Conservation (phyloP, 1,284 basidiomycete genomes). For the Cutaneotrichosporon dermatis region DNA sequence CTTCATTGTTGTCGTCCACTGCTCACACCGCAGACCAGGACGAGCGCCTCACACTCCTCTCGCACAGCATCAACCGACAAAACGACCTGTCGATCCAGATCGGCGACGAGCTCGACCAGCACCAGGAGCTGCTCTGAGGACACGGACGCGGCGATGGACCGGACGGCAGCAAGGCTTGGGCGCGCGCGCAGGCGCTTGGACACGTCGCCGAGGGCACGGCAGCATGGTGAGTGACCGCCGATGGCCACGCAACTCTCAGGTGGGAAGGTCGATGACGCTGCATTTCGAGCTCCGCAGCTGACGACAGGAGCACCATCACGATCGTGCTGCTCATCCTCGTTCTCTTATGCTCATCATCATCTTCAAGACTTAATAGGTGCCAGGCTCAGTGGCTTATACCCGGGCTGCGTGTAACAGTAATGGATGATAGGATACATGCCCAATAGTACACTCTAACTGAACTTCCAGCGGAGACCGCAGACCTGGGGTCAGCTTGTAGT, state of each 20-base stretch:
- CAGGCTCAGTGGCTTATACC: too few relatives aligned
- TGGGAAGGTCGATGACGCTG: too few relatives aligned
- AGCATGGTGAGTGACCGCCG: slow-evolving; percentile 60
- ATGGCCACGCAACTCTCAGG: too few relatives aligned
- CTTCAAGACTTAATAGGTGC: slow-evolving; percentile 63
- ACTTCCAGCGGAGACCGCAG: slow-evolving; percentile 50
- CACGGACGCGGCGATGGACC: slow-evolving; percentile 69
- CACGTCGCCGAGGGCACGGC: slow-evolving; percentile 66
- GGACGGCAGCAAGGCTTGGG: slow-evolving; percentile 59
- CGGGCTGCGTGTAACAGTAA: neutral
- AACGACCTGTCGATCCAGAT: slow-evolving; percentile 75
- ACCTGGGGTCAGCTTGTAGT: slow-evolving; percentile 11
- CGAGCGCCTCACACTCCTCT: slow-evolving; percentile 65
- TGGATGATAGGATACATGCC: slow-evolving; percentile 4
- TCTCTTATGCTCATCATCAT: slow-evolving; percentile 70
- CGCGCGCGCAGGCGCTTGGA: slow-evolving; percentile 65
- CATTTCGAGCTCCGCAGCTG: neutral
- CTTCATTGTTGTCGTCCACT: neutral
- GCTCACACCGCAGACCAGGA: slow-evolving; percentile 62
- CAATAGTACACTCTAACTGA: slow-evolving; percentile 31
- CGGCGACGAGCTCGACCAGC: slow-evolving; percentile 73
- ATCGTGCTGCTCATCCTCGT: slow-evolving; percentile 68
- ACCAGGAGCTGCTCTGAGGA: slow-evolving; percentile 67
- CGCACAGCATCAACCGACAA: slow-evolving; percentile 68
- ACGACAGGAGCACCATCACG: slow-evolving; percentile 61